A percentile compares a stretch with the other conserved stretches of the same genome.
Conservation (phyloP, 2,329 filamentous ascomycete species). For the Fusarium sulawesiense region DNA sequence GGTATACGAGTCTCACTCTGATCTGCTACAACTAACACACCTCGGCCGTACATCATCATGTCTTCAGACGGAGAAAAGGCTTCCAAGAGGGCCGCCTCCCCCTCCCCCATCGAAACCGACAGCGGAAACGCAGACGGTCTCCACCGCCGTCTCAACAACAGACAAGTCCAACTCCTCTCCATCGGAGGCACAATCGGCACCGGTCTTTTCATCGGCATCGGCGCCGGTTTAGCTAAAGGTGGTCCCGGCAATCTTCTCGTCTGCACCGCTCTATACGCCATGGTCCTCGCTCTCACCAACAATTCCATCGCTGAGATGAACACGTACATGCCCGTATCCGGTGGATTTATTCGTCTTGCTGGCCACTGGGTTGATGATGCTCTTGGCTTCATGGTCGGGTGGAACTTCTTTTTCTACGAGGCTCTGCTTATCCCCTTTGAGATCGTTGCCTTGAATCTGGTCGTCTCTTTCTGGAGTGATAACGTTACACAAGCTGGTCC, state of each 20-base stretch:
- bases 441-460: constrained; percentile 48
- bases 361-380: constrained; percentile 40
- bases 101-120: constrained; percentile 9
- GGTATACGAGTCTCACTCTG: constrained; percentile 5
- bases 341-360: constrained; percentile 37
- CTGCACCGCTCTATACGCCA: constrained; percentile 35
- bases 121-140: constrained; percentile 28
- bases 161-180: constrained; percentile 37
- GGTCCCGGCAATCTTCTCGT: constrained; percentile 34
- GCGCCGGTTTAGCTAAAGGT: constrained; percentile 36
- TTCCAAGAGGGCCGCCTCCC: constrained; percentile 26
- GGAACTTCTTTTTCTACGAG: constrained; percentile 52
- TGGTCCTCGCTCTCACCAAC: constrained; percentile 38
- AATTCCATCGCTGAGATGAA: constrained; percentile 42
- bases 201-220: constrained; percentile 37
- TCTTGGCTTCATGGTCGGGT: constrained; percentile 45
- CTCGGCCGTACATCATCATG: constrained; percentile 11
- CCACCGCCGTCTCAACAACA: constrained; percentile 40
- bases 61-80: constrained; percentile 33
- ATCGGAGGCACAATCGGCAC: constrained; percentile 37
- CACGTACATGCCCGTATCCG: constrained; percentile 40
- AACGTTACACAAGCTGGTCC: constrained; percentile 32
- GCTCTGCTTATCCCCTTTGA: constrained; percentile 50
- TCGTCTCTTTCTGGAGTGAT: constrained; percentile 48
- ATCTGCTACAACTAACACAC: constrained; percentile 5